Percentiles rank a stretch among this genome's conserved stretches.
Evolutionary conservation across 805 yeast genomes (phyloP).

Genomic region (Candida montana): DNA sequence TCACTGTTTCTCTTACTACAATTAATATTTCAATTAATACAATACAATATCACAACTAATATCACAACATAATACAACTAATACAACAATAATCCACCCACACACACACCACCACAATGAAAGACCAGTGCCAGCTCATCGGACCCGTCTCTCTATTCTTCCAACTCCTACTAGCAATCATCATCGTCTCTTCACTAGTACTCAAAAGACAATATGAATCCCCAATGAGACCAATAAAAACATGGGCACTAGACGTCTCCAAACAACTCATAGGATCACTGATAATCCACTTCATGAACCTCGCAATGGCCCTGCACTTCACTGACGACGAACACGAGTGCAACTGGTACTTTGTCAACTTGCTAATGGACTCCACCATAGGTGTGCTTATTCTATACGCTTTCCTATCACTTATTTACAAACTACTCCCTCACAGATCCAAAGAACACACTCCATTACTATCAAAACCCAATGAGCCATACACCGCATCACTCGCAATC

Average conservation of each 20-base stretch:
- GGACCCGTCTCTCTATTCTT: constrained; percentile 85
- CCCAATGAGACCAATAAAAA: constrained; percentile 82
- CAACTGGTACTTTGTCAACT: constrained; percentile 89
- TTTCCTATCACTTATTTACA: constrained; percentile 47
- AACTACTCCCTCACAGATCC: constrained; percentile 41
- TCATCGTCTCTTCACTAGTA: constrained; percentile 70
- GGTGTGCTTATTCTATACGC: constrained; percentile 82
- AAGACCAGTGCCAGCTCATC: constrained; percentile 49
- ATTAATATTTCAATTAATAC: too few species aligned
- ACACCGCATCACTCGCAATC: constrained; percentile 50
- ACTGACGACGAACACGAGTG: constrained; percentile 62
- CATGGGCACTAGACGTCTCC: constrained; percentile 86
- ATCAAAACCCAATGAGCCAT: constrained; percentile 32
- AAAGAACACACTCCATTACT: constrained; percentile 44
- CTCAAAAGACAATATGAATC: constrained; percentile 72
- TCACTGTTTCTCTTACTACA: too few species aligned
- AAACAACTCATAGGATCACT: constrained; percentile 87
- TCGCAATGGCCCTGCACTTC: constrained; percentile 54
- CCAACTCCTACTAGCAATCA: constrained; percentile 69
- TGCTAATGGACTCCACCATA: constrained; percentile 85
- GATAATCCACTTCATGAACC: constrained; percentile 75
- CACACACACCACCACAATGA: constrained; percentile 1
- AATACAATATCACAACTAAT: too few species aligned
- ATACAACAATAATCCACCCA: background rate
- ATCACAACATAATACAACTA: background rate